These are phyloP conservation scores for Microbotryum silenes-acaulis DNA, from an alignment of 1,284 basidiomycete species.

Conservation along the genomic window DNA sequence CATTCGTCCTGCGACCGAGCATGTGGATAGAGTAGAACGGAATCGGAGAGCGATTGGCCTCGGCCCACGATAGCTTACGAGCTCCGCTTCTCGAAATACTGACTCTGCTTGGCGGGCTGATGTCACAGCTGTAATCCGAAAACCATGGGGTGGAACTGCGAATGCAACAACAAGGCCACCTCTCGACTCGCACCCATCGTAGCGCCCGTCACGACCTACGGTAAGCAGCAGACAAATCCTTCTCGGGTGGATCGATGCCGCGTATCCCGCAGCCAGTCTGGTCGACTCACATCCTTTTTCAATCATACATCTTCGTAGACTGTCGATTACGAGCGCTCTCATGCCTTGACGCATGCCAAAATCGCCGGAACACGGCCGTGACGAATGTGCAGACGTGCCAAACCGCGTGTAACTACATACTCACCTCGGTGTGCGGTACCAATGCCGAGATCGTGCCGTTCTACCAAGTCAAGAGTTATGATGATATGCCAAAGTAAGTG, in stretches of 20 bases:
- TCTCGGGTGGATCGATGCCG: neutral
- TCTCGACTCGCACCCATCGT: conserved; percentile 7
- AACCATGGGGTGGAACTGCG: conserved; percentile 27
- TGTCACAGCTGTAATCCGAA: conserved; percentile 17
- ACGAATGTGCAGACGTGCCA: conserved; percentile 3
- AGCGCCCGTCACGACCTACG: conserved; percentile 22
- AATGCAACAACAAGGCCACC: conserved; percentile 14
- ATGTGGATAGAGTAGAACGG: no score
- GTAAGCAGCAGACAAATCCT: neutral
- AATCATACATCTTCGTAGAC: conserved; percentile 3
- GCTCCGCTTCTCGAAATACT: neutral
- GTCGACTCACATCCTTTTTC: neutral
- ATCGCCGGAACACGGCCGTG: neutral
- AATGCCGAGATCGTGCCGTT: conserved; percentile 12
- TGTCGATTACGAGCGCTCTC: conserved; percentile 21
- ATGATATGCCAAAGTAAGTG: conserved; percentile 19
- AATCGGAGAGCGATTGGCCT: no score
- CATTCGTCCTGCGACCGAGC: neutral
- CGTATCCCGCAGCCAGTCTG: no score
- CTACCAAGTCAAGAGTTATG: conserved; percentile 16
- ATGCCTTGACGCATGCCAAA: conserved; percentile 21
- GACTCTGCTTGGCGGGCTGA: neutral
- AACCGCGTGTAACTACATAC: conserved; percentile 18
- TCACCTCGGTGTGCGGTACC: conserved; percentile 23
- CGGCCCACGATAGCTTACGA: no score